These are phyloP conservation scores for Oryza coarctata DNA, from an alignment of 176 grass and related monocot species.

Conservation along the genomic window DNA sequence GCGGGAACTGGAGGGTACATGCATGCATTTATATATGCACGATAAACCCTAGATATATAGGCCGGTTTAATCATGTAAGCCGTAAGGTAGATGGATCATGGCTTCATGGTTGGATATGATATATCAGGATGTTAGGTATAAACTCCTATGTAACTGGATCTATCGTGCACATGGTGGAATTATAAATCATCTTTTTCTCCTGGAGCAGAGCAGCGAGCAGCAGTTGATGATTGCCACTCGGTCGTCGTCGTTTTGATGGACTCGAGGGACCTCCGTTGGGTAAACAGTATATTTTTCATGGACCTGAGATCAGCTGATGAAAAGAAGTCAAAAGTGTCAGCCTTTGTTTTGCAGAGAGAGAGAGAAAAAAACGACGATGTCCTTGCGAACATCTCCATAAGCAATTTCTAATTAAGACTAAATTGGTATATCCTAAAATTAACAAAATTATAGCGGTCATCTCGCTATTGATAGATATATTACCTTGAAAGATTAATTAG, in stretches of 20 bases:
- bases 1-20: not conserved
- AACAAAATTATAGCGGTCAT: too few species aligned
- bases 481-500: too few species aligned
- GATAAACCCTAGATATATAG: not conserved
- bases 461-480: too few species aligned
- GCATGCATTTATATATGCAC: not conserved
- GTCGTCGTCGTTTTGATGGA: not conserved
- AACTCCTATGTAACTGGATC: not conserved
- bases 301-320: not conserved
- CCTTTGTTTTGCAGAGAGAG: not conserved
- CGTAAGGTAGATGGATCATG: not conserved
- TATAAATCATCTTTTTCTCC: not conserved
- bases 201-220: not conserved
- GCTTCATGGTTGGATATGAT: not conserved
- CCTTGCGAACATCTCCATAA: too few species aligned
- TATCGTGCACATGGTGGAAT: conserved; percentile 3
- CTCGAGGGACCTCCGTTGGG: not conserved
- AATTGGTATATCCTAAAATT: too few species aligned
- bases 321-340: not conserved
- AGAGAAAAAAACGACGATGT: too few species aligned
- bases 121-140: not conserved
- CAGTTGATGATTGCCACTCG: not conserved
- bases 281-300: not conserved
- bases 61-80: not conserved
- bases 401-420: too few species aligned